Conservation (phyloP, 257 asterid genomes). For the Solanum pinnatisectum region DNA sequence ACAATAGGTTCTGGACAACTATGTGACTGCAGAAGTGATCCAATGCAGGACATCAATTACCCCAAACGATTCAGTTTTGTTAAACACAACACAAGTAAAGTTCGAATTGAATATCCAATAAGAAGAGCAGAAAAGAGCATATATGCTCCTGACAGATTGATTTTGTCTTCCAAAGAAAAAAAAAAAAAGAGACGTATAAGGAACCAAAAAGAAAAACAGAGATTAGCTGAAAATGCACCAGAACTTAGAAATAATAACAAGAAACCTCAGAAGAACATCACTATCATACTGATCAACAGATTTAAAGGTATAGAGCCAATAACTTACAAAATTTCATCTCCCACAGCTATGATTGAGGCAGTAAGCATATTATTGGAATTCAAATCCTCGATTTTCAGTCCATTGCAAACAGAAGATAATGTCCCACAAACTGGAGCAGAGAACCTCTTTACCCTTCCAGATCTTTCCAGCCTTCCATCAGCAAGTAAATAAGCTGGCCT, state of each 20-base stretch:
- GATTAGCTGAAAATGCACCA: not conserved
- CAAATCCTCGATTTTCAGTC: conserved; percentile 32
- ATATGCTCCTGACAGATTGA: not conserved
- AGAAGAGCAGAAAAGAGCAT: not conserved
- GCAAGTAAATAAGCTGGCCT: conserved; percentile 78
- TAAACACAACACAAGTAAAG: not conserved
- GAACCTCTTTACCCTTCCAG: conserved; percentile 67
- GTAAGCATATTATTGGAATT: conserved; percentile 29
- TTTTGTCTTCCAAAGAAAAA: not conserved
- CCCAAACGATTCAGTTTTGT: not conserved
- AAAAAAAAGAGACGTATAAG: not conserved
- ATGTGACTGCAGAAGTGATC: not conserved
- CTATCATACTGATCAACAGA: not conserved
- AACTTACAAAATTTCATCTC: conserved; percentile 92
- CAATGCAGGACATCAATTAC: not conserved
- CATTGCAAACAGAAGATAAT: conserved; percentile 37
- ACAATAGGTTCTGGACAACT: not conserved
- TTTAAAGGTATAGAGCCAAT: not conserved
- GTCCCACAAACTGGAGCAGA: conserved; percentile 23
- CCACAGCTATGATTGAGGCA: conserved; percentile 75
- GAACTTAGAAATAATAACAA: not conserved
- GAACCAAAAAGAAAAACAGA: not conserved
- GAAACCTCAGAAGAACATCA: not conserved
- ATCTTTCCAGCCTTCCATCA: conserved; percentile 93
- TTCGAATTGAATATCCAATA: not conserved